These are phyloP conservation scores for Rhizophagus clarus DNA, from an alignment of 192 early-diverging fungal species.

Conservation along the genomic window DNA sequence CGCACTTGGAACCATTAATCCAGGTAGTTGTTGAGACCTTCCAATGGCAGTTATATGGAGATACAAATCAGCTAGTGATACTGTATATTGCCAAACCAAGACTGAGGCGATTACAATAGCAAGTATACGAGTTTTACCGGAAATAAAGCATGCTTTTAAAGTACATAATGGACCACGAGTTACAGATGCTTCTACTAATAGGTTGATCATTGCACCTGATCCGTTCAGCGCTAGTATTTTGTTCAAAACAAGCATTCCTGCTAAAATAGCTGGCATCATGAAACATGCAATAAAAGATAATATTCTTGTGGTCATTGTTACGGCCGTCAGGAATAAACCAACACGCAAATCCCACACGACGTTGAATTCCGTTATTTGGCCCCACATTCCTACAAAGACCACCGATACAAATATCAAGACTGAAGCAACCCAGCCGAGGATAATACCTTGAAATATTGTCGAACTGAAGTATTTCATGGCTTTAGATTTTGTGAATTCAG, in stretches of 20 bases:
- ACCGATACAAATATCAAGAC: not conserved
- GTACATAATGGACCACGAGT: not conserved
- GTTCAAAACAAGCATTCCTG: not conserved
- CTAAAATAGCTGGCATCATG: slow-evolving; percentile 8
- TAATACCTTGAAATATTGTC: not conserved
- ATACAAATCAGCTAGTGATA: not conserved
- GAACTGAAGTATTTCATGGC: not conserved
- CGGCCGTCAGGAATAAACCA: not conserved
- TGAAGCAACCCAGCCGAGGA: not conserved
- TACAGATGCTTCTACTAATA: slow-evolving; percentile 6
- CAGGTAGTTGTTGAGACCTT: not conserved
- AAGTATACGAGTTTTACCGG: not conserved
- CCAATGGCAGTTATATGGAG: not conserved
- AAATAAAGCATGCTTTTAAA: not conserved
- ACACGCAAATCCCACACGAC: not conserved
- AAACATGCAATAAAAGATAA: not conserved
- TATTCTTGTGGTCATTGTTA: not conserved
- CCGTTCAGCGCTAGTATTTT: not conserved
- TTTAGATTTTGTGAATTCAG: not conserved
- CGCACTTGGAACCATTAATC: not conserved
- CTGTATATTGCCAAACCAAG: not conserved
- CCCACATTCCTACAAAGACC: not conserved
- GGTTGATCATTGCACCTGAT: not conserved
- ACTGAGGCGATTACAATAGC: not conserved
- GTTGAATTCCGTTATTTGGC: not conserved